Base-by-base conservation (phyloP, 345 rosid species). In the Citrus reticulata region DNA sequence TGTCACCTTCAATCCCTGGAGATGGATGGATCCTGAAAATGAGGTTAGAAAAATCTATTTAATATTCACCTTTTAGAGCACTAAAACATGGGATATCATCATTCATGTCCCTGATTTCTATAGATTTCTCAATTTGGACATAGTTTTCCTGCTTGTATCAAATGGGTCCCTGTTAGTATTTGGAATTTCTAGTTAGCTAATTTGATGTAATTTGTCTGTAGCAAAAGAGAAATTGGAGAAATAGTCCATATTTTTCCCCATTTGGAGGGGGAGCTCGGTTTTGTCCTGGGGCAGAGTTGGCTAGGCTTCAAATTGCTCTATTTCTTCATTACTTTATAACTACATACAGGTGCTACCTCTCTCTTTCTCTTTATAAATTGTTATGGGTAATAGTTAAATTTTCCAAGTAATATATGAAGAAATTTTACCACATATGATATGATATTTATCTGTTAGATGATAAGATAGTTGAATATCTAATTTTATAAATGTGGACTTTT, bases 171-270 rank as follows among this genome's bases (percentile, higher is more conserved):
- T 46, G 4, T 0, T 42, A 2, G 49, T 10, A 10, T 10, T 42
- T 42, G 49, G 57, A 54, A 54, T 54, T 61, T 25, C 39, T 37
- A 22, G 7, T 51, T 8, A 34, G 7, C 25, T 58, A 40, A 20
- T 9, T 19, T 17, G 1, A 65, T 68, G n/a, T 59, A 3, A 72
- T 61, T 37, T 79, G 82, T 68, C 39, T 79, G 80, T 68, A 94
- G 98, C 89, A 90, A 77, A 91, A 89, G 89, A 93, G 96, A 78
- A 94, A 90, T 13, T 91, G 97, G 98, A 91, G 97, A 84, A 90
- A 81, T 10, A 90, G 98, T 78, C 86, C 85, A 9, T 86, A 71
- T 60, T 94, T 81, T 34, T 78, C 87, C 29, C 97, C 97, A 2
- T 94, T 94, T 25, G 98, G 97, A 34, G 98, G 97, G 74, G 98